Evolutionary conservation across 495 filamentous ascomycete species (phyloP).

Genomic region (Penicillium chermesinum): DNA sequence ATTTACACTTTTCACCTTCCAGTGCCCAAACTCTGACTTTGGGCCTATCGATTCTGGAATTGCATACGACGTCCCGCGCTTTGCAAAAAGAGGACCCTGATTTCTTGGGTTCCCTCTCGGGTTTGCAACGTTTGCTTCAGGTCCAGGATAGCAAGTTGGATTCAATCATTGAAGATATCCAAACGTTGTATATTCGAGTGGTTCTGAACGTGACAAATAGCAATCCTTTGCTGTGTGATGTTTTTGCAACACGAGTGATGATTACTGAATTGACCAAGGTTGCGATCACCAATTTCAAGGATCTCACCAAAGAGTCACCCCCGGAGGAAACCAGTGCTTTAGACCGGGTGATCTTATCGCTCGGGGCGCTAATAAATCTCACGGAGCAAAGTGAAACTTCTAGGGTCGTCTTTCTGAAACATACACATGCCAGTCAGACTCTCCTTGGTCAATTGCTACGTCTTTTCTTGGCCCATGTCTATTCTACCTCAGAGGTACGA

Average conservation of each 20-base stretch:
- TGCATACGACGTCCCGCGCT: constrained; percentile 37
- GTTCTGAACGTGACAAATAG: constrained; percentile 86
- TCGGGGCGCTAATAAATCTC: constrained; percentile 87
- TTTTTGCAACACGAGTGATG: constrained; percentile 55
- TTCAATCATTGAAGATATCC: constrained; percentile 16
- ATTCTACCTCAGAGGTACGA: constrained; percentile 45
- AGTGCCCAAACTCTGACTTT: constrained; percentile 23
- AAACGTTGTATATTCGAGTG: constrained; percentile 55
- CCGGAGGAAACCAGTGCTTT: constrained; percentile 46
- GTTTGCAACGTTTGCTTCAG: constrained; percentile 25
- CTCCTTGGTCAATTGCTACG: constrained; percentile 41
- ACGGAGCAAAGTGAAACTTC: constrained; percentile 65
- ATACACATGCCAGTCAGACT: constrained; percentile 14
- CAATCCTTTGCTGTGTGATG: constrained; percentile 58
- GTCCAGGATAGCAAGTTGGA: constrained; percentile 2
- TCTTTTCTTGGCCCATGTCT: constrained; percentile 35
- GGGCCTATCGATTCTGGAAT: constrained; percentile 61
- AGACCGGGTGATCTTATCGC: constrained; percentile 69
- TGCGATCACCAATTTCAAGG: constrained; percentile 35
- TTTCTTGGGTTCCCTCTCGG: constrained; percentile 25
- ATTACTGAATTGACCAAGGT: constrained; percentile 52
- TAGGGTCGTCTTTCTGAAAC: constrained; percentile 33
- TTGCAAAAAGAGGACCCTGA: constrained; percentile 19
- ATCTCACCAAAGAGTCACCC: constrained; percentile 34
- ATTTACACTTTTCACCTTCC: background rate